These are phyloP conservation scores for Penicillium decumbens DNA, from an alignment of 2,329 filamentous ascomycete species.

Conservation along the genomic window DNA sequence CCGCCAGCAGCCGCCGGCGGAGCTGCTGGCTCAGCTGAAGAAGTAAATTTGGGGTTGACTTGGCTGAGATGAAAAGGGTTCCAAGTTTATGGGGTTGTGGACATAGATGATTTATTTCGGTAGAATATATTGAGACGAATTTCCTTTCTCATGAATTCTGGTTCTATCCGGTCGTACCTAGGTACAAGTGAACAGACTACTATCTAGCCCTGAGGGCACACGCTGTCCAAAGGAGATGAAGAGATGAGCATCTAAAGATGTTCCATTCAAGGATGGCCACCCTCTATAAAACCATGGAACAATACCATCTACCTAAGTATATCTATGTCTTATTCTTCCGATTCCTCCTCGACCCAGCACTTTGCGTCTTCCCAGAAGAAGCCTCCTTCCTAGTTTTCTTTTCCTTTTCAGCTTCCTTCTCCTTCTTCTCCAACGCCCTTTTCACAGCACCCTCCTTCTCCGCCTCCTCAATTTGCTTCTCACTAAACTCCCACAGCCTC, in stretches of 20 bases:
- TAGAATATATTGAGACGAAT: conserved; percentile 36
- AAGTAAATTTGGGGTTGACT: conserved; percentile 24
- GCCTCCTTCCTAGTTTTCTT: conserved; percentile 19
- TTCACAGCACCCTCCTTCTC: conserved; percentile 73
- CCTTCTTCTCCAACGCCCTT: conserved; percentile 56
- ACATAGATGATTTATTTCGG: conserved; percentile 15
- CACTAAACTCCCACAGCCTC: conserved; percentile 84
- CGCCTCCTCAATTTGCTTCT: conserved; percentile 71
- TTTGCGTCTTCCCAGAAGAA: conserved; percentile 27
- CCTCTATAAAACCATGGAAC: background rate
- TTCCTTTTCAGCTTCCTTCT: conserved; percentile 29
- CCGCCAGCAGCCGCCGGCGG: conserved; percentile 80
- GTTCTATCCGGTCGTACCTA: background rate
- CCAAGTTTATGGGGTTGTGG: conserved; percentile 2
- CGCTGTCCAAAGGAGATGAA: too few relatives aligned
- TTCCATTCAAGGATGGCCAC: background rate
- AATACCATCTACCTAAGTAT: background rate
- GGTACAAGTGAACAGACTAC: too few relatives aligned
- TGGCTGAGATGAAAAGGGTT: background rate
- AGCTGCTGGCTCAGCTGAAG: conserved; percentile 60
- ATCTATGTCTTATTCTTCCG: conserved; percentile 30
- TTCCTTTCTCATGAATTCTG: conserved; percentile 25
- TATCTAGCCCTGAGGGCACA: too few relatives aligned
- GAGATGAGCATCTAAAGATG: too few relatives aligned
- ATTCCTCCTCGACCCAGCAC: conserved; percentile 39